Base-by-base conservation (phyloP, 352 stramenopile genomes). In the Phytopythium litorale region DNA sequence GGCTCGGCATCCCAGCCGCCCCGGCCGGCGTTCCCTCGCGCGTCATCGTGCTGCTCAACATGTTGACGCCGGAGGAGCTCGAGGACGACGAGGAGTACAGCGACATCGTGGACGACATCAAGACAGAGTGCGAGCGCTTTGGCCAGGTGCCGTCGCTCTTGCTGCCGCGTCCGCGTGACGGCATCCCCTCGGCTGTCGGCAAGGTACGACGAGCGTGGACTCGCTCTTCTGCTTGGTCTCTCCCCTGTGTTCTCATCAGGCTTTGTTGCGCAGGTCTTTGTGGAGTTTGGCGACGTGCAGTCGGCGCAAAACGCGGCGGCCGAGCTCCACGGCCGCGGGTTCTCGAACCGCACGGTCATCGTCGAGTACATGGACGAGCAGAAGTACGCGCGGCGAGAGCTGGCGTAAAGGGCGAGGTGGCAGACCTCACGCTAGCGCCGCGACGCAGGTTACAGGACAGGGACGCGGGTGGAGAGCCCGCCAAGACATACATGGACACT, bases 61-160 rank as follows among this genome's bases (percentile, higher is more conserved):
- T 99, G 97, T 95, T 99, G 2, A 97, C 84, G 23, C 78, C 96
- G 8, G 93, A 98, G 63, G 97, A 99, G 74, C 81, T 99, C 4
- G 74, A 88, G 11, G 94, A 98, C 52, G 88, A 98, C 18, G 89
- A 98, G 38, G 96, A 99, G 66, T 98, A 98, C 65, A 78, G 78
- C 48, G 96, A 98, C 67, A 96, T 99, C 63, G 65, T 92, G 56
- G 92, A 98, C 65, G 97, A 99, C 71, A 98, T 99, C 55, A 87
- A 93, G 66, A 90, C 96, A 51, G 97, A 99, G 74, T 98, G 94
- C 64, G 83, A 90, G 37, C 97, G 98, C 59, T 85, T 89, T 82
- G 70, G 72, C 67, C 42, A 75, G 37, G 61, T 98, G 77, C 63
- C 87, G 73, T 84, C 94, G 69, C 84, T 91, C 40, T 68, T 85